Evolutionary conservation across 331 rosid species (phyloP), one percentile per base, ranked within the genome.

Genomic region (Malus hybrid): DNA sequence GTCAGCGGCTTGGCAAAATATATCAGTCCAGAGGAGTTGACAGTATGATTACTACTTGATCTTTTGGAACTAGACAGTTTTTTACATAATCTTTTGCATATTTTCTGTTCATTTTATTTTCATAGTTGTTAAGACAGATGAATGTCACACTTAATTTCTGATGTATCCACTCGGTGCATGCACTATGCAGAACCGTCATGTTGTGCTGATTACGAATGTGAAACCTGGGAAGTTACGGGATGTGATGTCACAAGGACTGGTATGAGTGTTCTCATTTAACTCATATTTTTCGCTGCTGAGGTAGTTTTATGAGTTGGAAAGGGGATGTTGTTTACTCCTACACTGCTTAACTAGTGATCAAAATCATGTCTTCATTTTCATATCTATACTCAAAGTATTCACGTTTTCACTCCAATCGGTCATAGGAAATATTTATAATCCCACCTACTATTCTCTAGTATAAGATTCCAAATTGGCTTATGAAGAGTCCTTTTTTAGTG

Each of bases 191-290:
- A 92, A 89, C n/a, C 99, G 91, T 61, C 92, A 36, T 1, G 90
- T 95, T 77, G 97, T 81, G 64, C 93, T 95, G 80, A 85, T 95
- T 74, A 92, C 97, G 76, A 95, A 95, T 79, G 99, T 95, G 74
- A 95, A 95, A 79, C 97, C 97, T 83, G 97, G 99, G 81, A 95
- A 90, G 82, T 90, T 95, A 64, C 92, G 99, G 44, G 99, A 95
- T 72, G 93, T 95, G 77, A 28, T 82, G 86, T 95, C 97, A 18
- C 91, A 95, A 86, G 99, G 99, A 75, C 81, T 95, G 97, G 99
- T 94, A 86, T 59, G 15, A 29, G 56, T 66, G 61, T 70, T 66
- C 16, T 68, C 67, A 59, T 31, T 73, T 52, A 65, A 42, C 33
- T 55, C 50, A 20, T 50, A 29, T 24, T 33, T 31, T 64, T 36